These are phyloP conservation scores for Neurospora africana DNA, from an alignment of 495 filamentous ascomycete species.

Conservation along the genomic window DNA sequence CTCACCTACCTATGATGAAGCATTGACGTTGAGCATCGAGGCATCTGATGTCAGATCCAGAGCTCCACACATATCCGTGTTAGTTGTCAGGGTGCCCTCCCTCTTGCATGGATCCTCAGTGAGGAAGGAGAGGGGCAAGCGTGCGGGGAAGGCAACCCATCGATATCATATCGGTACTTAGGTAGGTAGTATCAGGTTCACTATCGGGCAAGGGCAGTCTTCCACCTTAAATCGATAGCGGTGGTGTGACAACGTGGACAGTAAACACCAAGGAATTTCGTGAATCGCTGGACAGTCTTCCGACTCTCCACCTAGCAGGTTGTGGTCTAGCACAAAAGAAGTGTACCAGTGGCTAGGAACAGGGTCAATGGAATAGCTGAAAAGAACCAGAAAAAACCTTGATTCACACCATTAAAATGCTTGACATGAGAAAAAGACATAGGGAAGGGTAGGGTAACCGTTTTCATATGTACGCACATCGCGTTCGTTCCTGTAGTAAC, in stretches of 20 bases:
- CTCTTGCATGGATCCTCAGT: neutral
- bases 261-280: neutral
- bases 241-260: neutral
- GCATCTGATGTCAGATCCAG: neutral
- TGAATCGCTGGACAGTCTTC: neutral
- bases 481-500: neutral
- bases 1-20: neutral
- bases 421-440: neutral
- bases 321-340: neutral
- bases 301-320: neutral
- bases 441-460: neutral
- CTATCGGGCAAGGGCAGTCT: fast-evolving
- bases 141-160: neutral
- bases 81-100: neutral
- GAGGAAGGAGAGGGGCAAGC: neutral
- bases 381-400: no score
- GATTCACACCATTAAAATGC: neutral
- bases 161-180: neutral
- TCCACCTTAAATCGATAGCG: neutral
- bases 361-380: neutral
- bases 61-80: neutral
- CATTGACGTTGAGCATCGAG: neutral
- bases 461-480: neutral
- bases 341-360: neutral
- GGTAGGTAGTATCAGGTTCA: neutral